Base-by-base conservation (phyloP, 768 basidiomycete genomes). In the Ramaria sp. region DNA sequence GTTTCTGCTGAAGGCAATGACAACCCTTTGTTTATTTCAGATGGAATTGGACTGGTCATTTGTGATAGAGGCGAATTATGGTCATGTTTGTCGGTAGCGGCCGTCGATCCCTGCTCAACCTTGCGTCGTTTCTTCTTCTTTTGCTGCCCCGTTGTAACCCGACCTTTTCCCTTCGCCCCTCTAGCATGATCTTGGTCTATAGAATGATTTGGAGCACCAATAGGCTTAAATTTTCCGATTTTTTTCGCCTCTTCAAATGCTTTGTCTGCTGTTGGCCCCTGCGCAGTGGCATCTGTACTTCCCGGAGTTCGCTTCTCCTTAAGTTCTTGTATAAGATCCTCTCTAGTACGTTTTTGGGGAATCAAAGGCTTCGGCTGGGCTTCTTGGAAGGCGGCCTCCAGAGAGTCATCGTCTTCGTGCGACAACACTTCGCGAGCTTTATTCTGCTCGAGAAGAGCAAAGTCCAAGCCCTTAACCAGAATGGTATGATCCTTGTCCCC, bases 401-500 rank as follows among this genome's bases (percentile, higher is more conserved):
- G 82, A 1, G 80, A 76, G 12, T 88, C 89, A 59, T 95, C 90
- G 62, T 88, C 86, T 48, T 84, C 83, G 4, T 75, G 73, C 13
- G 78, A 72, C 17, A 63, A 54, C 19, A 59, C 56, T n/a, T 73
- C 68, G 39, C 84, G 82, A 3, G 86, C 84, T 69, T 84, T 91
- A 61, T 87, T 83, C 62, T 91, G 88, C 64, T 91, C 87, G 15
- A 96, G 75, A 7, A 96, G 78, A 0, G 90, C 86, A 61, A 86
- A 77, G 66, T 97, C 94, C 47, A 97, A 82, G 27, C 91, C 91
- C 65, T 92, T 95, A 42, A 93, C 89, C 11, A 93, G 80, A 57
- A 93, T 79, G 11, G 89, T 83, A 66, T 94, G 91, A 58, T 87
- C 78, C 42, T 83, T 81, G 67, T 95, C 90, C 38, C 91, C 89